A percentile compares a stretch with the other conserved stretches of the same genome.
phyloP scores from a whole-genome alignment of 768 basidiomycete species.

The Tylopilus rubrobrunneus region DNA sequence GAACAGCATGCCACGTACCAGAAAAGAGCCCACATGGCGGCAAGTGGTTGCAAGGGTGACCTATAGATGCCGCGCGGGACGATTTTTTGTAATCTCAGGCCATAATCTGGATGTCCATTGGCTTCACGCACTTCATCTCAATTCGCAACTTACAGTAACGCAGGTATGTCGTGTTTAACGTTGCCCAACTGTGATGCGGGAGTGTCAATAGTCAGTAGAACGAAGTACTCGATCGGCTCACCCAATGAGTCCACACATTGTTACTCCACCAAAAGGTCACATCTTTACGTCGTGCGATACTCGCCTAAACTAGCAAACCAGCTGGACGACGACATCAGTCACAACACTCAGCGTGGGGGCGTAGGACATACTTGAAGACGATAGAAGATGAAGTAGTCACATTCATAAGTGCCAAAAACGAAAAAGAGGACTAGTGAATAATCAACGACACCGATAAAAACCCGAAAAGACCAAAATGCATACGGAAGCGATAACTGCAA shows the following conservation, averaged over 20 bases:
- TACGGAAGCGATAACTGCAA: conserved; percentile 31
- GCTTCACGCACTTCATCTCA: conserved; percentile 31
- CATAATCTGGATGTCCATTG: conserved; percentile 6
- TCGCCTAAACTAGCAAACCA: conserved; percentile 66
- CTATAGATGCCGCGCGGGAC: conserved; percentile 61
- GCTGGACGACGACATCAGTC: conserved; percentile 29
- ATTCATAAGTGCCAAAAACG: conserved; percentile 61
- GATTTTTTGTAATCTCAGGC: conserved; percentile 38
- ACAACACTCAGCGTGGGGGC: conserved; percentile 7
- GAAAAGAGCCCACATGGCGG: conserved; percentile 66
- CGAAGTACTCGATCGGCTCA: background rate
- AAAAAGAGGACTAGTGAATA: conserved; percentile 34
- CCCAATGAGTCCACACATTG: conserved; percentile 61
- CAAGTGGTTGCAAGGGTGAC: conserved; percentile 59
- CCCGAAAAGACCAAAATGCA: background rate
- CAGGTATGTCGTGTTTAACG: conserved; percentile 69
- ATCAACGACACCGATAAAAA: conserved; percentile 7
- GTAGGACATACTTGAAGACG: conserved; percentile 20
- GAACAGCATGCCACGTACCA: conserved; percentile 45
- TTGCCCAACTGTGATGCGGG: conserved; percentile 49
- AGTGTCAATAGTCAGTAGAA: conserved; percentile 47
- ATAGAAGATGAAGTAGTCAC: conserved; percentile 51
- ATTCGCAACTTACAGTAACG: conserved; percentile 53
- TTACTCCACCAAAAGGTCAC: conserved; percentile 24
- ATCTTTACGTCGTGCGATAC: conserved; percentile 5